Evolutionary conservation across 768 basidiomycete species (phyloP).

Genomic region (Auricularia sp.): DNA sequence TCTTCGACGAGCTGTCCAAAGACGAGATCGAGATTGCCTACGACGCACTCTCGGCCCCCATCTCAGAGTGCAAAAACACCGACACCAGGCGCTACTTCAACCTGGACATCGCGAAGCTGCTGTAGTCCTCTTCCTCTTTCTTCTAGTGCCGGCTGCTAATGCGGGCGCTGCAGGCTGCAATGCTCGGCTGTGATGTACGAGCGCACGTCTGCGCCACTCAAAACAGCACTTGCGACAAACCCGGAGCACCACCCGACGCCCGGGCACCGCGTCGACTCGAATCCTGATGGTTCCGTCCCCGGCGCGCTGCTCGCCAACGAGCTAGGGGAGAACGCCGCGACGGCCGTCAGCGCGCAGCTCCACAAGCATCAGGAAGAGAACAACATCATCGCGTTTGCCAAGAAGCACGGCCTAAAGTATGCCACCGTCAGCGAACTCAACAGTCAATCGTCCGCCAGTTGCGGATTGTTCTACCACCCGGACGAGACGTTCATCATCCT

Average conservation of each 20-base stretch:
- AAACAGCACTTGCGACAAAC: slow-evolving; percentile 6
- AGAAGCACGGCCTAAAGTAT: slow-evolving; percentile 11
- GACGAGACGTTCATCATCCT: slow-evolving; percentile 13
- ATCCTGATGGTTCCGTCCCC: not conserved
- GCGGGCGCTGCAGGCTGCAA: slow-evolving; percentile 5
- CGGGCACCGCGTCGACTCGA: slow-evolving; percentile 2
- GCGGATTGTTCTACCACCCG: slow-evolving; percentile 16
- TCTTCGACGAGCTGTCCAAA: too few relatives aligned
- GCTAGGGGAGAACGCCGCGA: slow-evolving; percentile 8
- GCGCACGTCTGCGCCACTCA: slow-evolving; percentile 11
- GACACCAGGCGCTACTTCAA: slow-evolving; percentile 12
- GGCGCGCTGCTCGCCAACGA: slow-evolving; percentile 9
- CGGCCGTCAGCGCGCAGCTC: slow-evolving; percentile 8
- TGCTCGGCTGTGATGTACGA: slow-evolving; percentile 16
- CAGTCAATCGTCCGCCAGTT: slow-evolving; percentile 11
- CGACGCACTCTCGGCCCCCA: too few relatives aligned
- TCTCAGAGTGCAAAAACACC: slow-evolving; percentile 1
- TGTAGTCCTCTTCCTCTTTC: slow-evolving; percentile 2
- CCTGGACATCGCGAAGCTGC: slow-evolving; percentile 12
- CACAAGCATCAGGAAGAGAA: slow-evolving; percentile 12
- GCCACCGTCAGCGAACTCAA: slow-evolving; percentile 13
- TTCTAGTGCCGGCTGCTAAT: too few relatives aligned
- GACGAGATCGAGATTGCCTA: too few relatives aligned
- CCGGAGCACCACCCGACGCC: not conserved
- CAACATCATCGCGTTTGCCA: slow-evolving; percentile 8